phyloP scores from a whole-genome alignment of 495 filamentous ascomycete species.

The Daldinia childiae region DNA sequence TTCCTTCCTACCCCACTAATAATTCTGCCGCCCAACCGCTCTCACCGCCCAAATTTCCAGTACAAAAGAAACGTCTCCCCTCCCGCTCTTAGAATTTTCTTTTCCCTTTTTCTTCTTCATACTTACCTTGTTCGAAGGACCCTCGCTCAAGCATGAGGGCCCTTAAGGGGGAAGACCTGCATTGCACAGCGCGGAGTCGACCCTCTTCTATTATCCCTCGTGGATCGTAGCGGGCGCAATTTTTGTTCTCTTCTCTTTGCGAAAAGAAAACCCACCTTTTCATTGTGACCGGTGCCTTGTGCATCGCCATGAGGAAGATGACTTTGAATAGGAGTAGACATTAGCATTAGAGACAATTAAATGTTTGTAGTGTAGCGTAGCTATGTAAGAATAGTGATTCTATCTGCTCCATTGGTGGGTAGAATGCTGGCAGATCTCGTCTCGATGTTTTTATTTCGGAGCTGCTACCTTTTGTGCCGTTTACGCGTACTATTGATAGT shows the following conservation, averaged over 20 bases:
- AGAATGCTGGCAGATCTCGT: too few species aligned
- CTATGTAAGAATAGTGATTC: too few species aligned
- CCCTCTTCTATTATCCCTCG: slow-evolving; percentile 73
- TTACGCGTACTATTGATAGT: too few species aligned
- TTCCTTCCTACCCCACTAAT: not conserved
- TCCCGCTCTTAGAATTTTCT: not conserved
- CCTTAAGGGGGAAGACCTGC: slow-evolving; percentile 72
- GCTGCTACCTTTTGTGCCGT: too few species aligned
- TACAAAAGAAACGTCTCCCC: slow-evolving; percentile 5
- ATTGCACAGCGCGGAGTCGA: slow-evolving; percentile 81
- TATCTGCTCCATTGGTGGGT: too few species aligned
- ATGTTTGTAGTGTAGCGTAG: too few species aligned
- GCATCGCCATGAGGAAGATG: slow-evolving; percentile 39
- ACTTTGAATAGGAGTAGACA: not conserved
- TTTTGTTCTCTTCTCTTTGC: slow-evolving; percentile 36
- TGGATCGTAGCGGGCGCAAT: slow-evolving; percentile 63
- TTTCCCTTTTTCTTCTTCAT: slow-evolving; percentile 65
- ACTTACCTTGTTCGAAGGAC: slow-evolving; percentile 76
- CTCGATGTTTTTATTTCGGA: too few species aligned
- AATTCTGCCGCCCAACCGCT: slow-evolving; percentile 20
- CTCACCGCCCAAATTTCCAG: slow-evolving; percentile 2
- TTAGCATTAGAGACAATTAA: too few species aligned
- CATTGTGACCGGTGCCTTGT: slow-evolving; percentile 34
- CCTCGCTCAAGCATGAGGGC: slow-evolving; percentile 68
- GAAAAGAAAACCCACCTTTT: slow-evolving; percentile 11